phyloP scores from a whole-genome alignment of 2,329 filamentous ascomycete species.

The Hymenoscyphus fructigenus region DNA sequence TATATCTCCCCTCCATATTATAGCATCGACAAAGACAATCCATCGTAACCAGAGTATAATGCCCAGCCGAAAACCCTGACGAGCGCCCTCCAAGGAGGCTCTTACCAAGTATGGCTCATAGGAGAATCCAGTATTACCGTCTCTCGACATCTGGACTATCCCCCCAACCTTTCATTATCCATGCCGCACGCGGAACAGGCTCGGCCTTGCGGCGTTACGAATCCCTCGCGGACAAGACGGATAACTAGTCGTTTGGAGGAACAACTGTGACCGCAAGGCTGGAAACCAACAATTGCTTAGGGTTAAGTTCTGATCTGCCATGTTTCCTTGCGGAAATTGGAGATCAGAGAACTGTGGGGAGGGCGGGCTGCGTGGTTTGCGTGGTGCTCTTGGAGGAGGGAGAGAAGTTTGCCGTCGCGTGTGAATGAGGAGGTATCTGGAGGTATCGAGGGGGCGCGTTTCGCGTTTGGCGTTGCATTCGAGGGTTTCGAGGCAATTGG shows the following conservation, averaged over 20 bases:
- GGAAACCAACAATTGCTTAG: slow-evolving; percentile 76
- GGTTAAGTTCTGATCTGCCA: slow-evolving; percentile 89
- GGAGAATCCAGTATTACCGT: slow-evolving; percentile 57
- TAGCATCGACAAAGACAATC: slow-evolving; percentile 52
- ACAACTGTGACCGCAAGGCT: slow-evolving; percentile 75
- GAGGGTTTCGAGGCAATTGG: slow-evolving; percentile 20
- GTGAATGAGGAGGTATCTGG: slow-evolving; percentile 24
- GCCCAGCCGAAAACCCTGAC: slow-evolving; percentile 70
- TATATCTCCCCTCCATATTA: slow-evolving; percentile 32
- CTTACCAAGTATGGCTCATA: slow-evolving; percentile 76
- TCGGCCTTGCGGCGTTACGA: slow-evolving; percentile 41
- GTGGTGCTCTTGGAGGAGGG: slow-evolving; percentile 26
- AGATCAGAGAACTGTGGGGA: slow-evolving; percentile 76
- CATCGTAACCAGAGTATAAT: slow-evolving; percentile 61
- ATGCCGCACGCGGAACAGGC: slow-evolving; percentile 49
- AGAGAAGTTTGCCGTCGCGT: slow-evolving; percentile 42
- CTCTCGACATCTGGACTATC: slow-evolving; percentile 56
- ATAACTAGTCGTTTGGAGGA: slow-evolving; percentile 64
- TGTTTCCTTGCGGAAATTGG: slow-evolving; percentile 70
- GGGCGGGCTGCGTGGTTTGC: slow-evolving; percentile 67
- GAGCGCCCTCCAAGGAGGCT: slow-evolving; percentile 72
- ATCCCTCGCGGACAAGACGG: slow-evolving; percentile 27
- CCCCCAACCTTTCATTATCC: slow-evolving; percentile 49
- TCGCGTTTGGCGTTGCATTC: slow-evolving; percentile 31
- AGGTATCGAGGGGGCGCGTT: slow-evolving; percentile 21